Conservation (phyloP, 2,329 filamentous ascomycete genomes). For the Periglandula ipomoeae region DNA sequence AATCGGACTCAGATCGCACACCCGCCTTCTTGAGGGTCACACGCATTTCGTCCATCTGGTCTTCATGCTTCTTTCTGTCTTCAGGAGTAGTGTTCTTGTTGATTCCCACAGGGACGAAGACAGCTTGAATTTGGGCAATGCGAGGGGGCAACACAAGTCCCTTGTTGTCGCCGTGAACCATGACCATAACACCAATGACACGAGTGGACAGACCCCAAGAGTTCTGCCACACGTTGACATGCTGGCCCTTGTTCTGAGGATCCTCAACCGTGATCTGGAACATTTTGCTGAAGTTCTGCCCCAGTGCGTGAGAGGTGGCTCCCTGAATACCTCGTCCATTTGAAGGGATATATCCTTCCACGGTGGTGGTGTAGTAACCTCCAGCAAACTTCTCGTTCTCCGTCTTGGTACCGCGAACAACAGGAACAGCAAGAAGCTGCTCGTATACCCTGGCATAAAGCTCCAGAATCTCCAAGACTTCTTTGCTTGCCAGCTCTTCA, state of each 20-base stretch:
- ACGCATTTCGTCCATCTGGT: slow-evolving; percentile 64
- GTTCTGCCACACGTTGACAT: slow-evolving; percentile 93
- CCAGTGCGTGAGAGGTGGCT: slow-evolving; percentile 86
- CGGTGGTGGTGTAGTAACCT: slow-evolving; percentile 91
- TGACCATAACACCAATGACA: slow-evolving; percentile 97
- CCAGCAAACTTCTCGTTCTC: slow-evolving; percentile 98
- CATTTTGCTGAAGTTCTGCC: slow-evolving; percentile 99
- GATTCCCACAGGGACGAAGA: slow-evolving; percentile 88
- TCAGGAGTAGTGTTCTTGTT: slow-evolving; percentile 79
- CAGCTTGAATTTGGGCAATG: slow-evolving; percentile 75
- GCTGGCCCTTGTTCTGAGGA: slow-evolving; percentile 68
- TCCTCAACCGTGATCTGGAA: slow-evolving; percentile 97
- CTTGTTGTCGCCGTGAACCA: slow-evolving; percentile 95
- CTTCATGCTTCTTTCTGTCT: slow-evolving; percentile 65
- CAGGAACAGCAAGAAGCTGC: slow-evolving; percentile 85
- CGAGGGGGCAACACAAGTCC: slow-evolving; percentile 88
- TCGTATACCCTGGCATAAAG: slow-evolving; percentile 89
- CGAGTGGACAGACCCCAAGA: slow-evolving; percentile 97
- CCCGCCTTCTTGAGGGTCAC: slow-evolving; percentile 60
- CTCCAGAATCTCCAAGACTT: slow-evolving; percentile 89
- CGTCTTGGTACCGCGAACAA: slow-evolving; percentile 89
- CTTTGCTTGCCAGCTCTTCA: slow-evolving; percentile 68
- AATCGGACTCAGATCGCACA: slow-evolving; percentile 72
- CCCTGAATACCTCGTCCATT: slow-evolving; percentile 96
- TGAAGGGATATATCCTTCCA: slow-evolving; percentile 92